phyloP scores from a whole-genome alignment of 1,284 basidiomycete species.

The Phlebopus sp. region DNA sequence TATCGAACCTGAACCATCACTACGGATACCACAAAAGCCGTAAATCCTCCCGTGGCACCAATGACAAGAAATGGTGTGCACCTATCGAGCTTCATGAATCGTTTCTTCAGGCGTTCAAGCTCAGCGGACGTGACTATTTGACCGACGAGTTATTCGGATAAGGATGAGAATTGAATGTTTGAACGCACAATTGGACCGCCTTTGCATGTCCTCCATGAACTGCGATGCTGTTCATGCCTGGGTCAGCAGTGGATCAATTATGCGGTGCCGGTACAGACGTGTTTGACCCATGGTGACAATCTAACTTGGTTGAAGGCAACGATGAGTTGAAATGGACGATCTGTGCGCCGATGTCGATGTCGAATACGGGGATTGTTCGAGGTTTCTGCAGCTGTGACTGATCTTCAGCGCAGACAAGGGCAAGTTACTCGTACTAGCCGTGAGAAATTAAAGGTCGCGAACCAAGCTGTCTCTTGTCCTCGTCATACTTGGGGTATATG shows the following conservation, averaged over 20 bases:
- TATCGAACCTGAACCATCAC: slow-evolving; percentile 95
- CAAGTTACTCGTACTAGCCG: slow-evolving; percentile 6
- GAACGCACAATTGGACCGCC: slow-evolving; percentile 83
- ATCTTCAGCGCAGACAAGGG: neutral
- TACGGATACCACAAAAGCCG: slow-evolving; percentile 27
- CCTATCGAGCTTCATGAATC: slow-evolving; percentile 99
- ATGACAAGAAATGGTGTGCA: slow-evolving; percentile 26
- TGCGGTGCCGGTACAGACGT: slow-evolving; percentile 47
- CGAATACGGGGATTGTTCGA: neutral
- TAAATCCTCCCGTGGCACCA: neutral
- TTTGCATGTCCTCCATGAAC: slow-evolving; percentile 93
- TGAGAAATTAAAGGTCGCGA: slow-evolving; percentile 18
- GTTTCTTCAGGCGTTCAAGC: slow-evolving; percentile 93
- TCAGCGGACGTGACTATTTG: slow-evolving; percentile 83
- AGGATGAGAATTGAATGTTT: neutral
- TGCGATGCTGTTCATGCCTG: slow-evolving; percentile 62
- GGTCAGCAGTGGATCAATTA: slow-evolving; percentile 9
- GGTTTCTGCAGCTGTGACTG: too few relatives aligned
- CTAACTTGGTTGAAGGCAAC: slow-evolving; percentile 7
- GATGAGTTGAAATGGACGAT: neutral
- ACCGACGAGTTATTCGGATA: slow-evolving; percentile 9
- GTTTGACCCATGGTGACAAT: slow-evolving; percentile 65
- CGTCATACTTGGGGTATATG: slow-evolving; percentile 13
- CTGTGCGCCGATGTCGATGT: neutral
- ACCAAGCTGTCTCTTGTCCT: neutral